Evolutionary conservation across 257 asterid genomes (phyloP).

Genomic region (Jacaranda mimosifolia): DNA sequence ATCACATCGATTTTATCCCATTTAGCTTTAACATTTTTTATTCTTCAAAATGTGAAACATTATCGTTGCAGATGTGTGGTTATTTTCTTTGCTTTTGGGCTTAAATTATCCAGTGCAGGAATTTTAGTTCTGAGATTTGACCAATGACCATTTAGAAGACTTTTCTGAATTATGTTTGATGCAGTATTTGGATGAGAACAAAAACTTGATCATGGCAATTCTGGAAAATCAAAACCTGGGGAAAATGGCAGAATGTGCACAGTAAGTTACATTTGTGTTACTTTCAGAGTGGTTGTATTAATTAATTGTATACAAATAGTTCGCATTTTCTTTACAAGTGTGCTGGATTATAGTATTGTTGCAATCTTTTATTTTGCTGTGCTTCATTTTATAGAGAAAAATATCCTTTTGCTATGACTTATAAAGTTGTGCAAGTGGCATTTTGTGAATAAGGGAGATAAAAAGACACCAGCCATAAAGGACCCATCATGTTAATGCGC

Average conservation of each 20-base stretch:
- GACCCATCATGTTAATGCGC: neutral
- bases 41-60: neutral
- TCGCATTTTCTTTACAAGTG: neutral
- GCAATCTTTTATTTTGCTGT: no score
- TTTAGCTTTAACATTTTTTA: neutral
- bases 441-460: conserved; percentile 7
- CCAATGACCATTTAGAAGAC: neutral
- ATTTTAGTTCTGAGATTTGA: neutral
- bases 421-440: conserved; percentile 21
- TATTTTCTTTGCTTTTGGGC: neutral
- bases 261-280: conserved; percentile 59
- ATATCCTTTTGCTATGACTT: neutral
- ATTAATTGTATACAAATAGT: neutral
- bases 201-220: conserved; percentile 90
- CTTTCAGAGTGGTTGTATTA: neutral
- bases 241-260: conserved; percentile 93
- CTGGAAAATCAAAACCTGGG: conserved; percentile 87
- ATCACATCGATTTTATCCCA: no score
- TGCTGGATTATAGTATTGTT: neutral
- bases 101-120: neutral
- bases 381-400: neutral
- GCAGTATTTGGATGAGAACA: conserved; percentile 97
- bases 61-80: neutral
- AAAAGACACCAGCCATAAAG: neutral
- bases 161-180: neutral